Evolutionary conservation across 2,329 filamentous ascomycete genomes (phyloP), one percentile per base, ranked within the genome.

Genomic region (Epichloe scottii): DNA sequence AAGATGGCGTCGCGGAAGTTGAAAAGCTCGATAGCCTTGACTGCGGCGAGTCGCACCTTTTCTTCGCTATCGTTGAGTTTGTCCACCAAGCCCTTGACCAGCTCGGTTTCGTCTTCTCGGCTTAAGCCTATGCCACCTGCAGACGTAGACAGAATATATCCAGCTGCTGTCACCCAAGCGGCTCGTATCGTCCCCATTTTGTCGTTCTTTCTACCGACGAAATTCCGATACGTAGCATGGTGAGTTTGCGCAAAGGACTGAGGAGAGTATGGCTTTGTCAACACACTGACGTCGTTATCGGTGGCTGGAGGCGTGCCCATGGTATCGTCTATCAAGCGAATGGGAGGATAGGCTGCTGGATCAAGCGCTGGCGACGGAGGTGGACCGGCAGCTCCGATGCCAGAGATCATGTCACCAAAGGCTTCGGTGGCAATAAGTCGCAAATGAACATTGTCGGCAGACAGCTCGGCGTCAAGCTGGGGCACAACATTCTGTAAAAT

Each of bases 401-500:
- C 91, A 40, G 91, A 85, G 26, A 94, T 85, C 75, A 98, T 90
- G 63, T 97, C 91, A 49, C 94, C 93, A 39, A 98, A 80, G 0
- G 93, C 95, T 66, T 97, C 89, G 0, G 91, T 95, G 2, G 91
- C 91, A 52, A 98, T 77, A 53, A 88, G 78, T 49, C 93, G 86
- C 51, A 98, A 72, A 58, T 93, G 83, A 3, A 90, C 76, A 54
- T 94, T 94, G 63, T 98, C 93, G 0, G 90, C 89, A 3, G 85
- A 86, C 49, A 98, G 73, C 69, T 98, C 93, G 35, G 89, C 87
- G 63, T 97, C 91, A 39, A 98, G 75, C 66, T 96, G 90, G 4
- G 90, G 90, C 49, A 98, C 84, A 12, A 98, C 91, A 60, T 96
- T 95, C 57, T 89, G 85, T 17, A 98, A 77, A 30, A 97, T 87